phyloP scores from a whole-genome alignment of 176 grass and related monocot species.

The sorghum (Sorghum bicolor) region DNA sequence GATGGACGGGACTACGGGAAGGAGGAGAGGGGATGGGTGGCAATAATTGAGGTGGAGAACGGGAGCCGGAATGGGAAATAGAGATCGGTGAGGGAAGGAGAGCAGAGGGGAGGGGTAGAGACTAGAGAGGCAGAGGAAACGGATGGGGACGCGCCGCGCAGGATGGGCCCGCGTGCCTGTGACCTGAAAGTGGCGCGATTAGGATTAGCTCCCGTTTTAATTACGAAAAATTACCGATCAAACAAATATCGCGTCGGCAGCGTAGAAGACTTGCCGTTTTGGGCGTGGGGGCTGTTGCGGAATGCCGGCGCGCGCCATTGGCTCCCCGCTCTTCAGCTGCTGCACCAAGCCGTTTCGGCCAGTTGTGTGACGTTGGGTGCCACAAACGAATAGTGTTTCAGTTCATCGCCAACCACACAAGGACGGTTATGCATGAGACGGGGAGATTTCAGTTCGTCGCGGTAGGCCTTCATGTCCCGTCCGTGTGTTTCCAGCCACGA shows the following conservation, averaged over 20 bases:
- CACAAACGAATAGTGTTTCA: no score
- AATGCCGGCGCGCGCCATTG: background rate
- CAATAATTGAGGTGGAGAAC: slow-evolving; percentile 41
- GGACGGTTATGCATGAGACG: no score
- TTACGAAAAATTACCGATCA: background rate
- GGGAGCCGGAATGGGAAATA: background rate
- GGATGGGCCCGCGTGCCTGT: background rate
- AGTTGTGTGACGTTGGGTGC: no score
- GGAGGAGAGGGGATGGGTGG: background rate
- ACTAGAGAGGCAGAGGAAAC: background rate
- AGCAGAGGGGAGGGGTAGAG: background rate
- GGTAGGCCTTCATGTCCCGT: no score
- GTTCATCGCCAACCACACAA: no score
- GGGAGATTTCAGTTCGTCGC: no score
- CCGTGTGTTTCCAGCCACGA: no score
- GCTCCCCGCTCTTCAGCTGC: background rate
- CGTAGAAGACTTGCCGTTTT: background rate
- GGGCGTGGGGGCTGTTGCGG: no score
- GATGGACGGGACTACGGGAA: background rate
- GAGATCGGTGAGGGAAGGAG: background rate
- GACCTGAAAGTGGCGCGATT: background rate
- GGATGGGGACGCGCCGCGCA: background rate
- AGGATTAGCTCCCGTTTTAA: background rate
- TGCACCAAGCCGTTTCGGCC: background rate
- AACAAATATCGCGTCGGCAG: no score